Evolutionary conservation across 257 asterid genomes (phyloP).

Genomic region (Fraxinus pennsylvanica): DNA sequence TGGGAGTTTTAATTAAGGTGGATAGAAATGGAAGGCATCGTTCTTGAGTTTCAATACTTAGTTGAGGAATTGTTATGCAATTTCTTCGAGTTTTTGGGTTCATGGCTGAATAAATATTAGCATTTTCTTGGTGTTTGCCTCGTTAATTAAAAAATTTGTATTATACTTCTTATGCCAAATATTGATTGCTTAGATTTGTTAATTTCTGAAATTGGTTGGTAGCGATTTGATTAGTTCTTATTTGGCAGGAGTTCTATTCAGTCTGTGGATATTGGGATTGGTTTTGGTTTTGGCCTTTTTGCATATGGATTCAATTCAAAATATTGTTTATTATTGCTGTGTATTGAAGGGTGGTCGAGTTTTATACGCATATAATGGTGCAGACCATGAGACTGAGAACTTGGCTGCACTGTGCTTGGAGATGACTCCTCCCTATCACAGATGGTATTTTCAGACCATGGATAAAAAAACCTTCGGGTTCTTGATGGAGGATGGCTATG

Average conservation of each 20-base stretch:
- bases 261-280: background rate
- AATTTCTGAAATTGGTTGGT: background rate
- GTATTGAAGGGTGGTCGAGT: conserved; percentile 57
- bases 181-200: conserved; percentile 23
- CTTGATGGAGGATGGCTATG: conserved; percentile 49
- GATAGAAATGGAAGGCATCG: background rate
- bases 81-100: background rate
- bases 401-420: conserved; percentile 68
- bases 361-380: conserved; percentile 46
- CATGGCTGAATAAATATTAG: conserved; percentile 8
- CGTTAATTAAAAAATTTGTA: conserved; percentile 20
- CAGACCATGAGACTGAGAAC: conserved; percentile 50
- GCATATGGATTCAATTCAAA: conserved; percentile 38
- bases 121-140: conserved; percentile 9
- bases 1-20: background rate
- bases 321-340: conserved; percentile 58
- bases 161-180: conserved; percentile 8
- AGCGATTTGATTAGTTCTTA: background rate
- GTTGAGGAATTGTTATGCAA: conserved; percentile 25
- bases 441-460: conserved; percentile 67
- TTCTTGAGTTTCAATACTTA: conserved; percentile 15
- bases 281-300: background rate
- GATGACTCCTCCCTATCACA: conserved; percentile 65
- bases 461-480: conserved; percentile 54
- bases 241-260: background rate